phyloP scores from a whole-genome alignment of 192 early-diverging fungal genomes.

The Linnemannia elongata region DNA sequence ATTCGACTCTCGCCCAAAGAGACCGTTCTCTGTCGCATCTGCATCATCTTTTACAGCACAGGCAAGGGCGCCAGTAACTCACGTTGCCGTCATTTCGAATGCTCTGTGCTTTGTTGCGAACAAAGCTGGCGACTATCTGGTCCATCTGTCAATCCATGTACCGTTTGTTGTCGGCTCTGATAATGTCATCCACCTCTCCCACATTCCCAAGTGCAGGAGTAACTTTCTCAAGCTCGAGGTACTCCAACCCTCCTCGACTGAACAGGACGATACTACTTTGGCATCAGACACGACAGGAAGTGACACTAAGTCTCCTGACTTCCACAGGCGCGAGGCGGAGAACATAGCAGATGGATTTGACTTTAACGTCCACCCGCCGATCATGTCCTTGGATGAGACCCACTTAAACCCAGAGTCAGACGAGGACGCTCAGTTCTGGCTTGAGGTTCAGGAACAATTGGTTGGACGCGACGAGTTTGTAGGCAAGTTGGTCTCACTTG shows the following conservation, averaged over 20 bases:
- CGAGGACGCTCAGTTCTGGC: slow-evolving; percentile 54
- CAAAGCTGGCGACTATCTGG: slow-evolving; percentile 45
- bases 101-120: slow-evolving; percentile 50
- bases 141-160: slow-evolving; percentile 33
- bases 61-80: slow-evolving; percentile 17
- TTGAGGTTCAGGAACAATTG: slow-evolving; percentile 44
- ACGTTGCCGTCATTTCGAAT: slow-evolving; percentile 42
- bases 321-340: not conserved
- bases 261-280: not conserved
- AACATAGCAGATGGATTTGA: slow-evolving; percentile 6
- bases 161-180: slow-evolving; percentile 16
- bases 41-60: slow-evolving; percentile 18
- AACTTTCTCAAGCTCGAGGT: slow-evolving; percentile 48
- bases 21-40: slow-evolving; percentile 33
- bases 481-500: slow-evolving; percentile 7
- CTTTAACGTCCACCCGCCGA: slow-evolving; percentile 35
- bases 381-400: slow-evolving; percentile 37
- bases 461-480: slow-evolving; percentile 31
- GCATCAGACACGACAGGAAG: not conserved
- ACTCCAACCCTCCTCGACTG: not conserved
- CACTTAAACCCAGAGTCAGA: slow-evolving; percentile 51
- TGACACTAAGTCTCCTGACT: not conserved
- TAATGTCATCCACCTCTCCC: slow-evolving; percentile 22
- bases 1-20: slow-evolving; percentile 6
- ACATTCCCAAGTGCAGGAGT: slow-evolving; percentile 40